Conservation (phyloP, 1,284 basidiomycete genomes). For the Leccinum angustisporum region DNA sequence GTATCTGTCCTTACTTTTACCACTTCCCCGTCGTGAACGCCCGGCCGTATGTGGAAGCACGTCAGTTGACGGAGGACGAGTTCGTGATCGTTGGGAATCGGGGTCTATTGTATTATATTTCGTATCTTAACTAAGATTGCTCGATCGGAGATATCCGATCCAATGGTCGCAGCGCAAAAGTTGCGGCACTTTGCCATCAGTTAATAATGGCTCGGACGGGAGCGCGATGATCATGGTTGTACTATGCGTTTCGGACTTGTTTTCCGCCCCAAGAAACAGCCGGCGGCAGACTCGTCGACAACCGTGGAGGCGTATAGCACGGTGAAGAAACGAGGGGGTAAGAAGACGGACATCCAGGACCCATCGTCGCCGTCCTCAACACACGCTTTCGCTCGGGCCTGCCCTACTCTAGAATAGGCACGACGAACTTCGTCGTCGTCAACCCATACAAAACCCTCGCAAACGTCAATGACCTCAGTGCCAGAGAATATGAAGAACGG, state of each 20-base stretch:
- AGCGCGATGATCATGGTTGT: slow-evolving; percentile 98
- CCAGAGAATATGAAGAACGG: no score
- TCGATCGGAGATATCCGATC: slow-evolving; percentile 79
- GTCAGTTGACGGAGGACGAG: slow-evolving; percentile 82
- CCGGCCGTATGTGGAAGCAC: slow-evolving; percentile 66
- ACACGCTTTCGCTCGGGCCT: no score
- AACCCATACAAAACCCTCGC: no score
- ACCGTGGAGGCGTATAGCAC: slow-evolving; percentile 42
- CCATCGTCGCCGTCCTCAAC: slow-evolving; percentile 6
- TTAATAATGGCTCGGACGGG: slow-evolving; percentile 84
- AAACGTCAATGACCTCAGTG: no score
- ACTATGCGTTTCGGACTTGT: slow-evolving; percentile 78
- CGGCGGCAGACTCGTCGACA: slow-evolving; percentile 44
- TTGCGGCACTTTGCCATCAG: slow-evolving; percentile 95
- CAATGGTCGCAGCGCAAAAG: slow-evolving; percentile 98
- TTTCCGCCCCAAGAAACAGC: slow-evolving; percentile 62
- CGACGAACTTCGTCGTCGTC: no score
- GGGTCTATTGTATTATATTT: slow-evolving; percentile 92
- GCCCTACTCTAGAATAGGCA: no score
- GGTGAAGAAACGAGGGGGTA: slow-evolving; percentile 30
- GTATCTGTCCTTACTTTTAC: slow-evolving; percentile 63
- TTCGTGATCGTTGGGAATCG: slow-evolving; percentile 94
- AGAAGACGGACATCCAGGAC: slow-evolving; percentile 53
- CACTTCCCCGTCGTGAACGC: slow-evolving; percentile 91
- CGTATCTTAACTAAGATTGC: slow-evolving; percentile 86